Base-by-base conservation (phyloP, 1,284 basidiomycete genomes). In the Leucoagaricus sp. region DNA sequence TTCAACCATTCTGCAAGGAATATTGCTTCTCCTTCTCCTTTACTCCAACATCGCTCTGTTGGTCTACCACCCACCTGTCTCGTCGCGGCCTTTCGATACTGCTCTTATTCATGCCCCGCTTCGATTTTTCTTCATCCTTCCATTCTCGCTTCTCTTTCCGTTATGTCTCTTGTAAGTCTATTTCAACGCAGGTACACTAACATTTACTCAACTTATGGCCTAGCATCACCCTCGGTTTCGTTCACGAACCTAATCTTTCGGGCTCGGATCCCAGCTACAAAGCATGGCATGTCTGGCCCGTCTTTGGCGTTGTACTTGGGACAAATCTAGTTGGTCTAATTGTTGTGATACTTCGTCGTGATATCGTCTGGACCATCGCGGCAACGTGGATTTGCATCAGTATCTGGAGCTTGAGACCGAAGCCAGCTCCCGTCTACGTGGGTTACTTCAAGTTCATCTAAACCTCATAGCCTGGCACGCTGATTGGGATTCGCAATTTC, bases 91-190 rank as follows among this genome's bases (percentile, higher is more conserved):
- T 1, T 69, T 89, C 51, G 83, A 93, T 66, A 76, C 80, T 44
- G 80, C 81, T 2, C 80, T 91, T 53, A 87, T 91, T 42, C 89
- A 91, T 58, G 86, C 87, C 0, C 89, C 89, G 0, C 67, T 90
- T 26, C 77, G 89, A 3, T 84, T 89, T 56, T 91, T 91, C 68
- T 73, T 90, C 59, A 74, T 89, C 25, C 74, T 89, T 6, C 77
- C 84, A n/a, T 76, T 86, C 64, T 76, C 65, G 28, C 59, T 70
- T 21, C 58, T 73, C 15, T 74, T 74, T 57, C 72, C 76, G 1
- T 64, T 75, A 21, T 72, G 68, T 15, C 74, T 85, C 10, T 84
- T 85, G 81, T 84, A 59, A 54, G 77, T 70, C 17, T 23, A 46
- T 25, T 40, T 34, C 15, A 15, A 33, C n/a, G n/a, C n/a, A n/a